Conservation (phyloP, 2,329 filamentous ascomycete genomes). For the Bipolaris oryzae region DNA sequence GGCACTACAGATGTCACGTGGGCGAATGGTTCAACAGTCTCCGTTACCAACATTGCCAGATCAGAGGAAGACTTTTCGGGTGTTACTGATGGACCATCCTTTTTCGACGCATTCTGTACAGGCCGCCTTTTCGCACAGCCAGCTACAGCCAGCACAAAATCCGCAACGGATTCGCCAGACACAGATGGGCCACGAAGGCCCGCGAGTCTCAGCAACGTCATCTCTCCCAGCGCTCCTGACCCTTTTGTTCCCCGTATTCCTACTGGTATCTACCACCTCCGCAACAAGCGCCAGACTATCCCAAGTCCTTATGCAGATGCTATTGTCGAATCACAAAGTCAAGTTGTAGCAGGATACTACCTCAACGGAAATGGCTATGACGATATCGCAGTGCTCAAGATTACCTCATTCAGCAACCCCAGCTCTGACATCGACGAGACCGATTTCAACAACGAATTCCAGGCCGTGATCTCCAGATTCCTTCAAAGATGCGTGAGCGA, state of each 20-base stretch:
- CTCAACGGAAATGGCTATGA: slow-evolving; percentile 43
- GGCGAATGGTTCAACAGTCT: slow-evolving; percentile 34
- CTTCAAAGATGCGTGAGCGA: slow-evolving; percentile 52
- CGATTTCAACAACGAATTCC: slow-evolving; percentile 32
- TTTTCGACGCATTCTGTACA: slow-evolving; percentile 46
- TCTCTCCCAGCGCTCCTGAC: slow-evolving; percentile 17
- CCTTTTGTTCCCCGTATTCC: slow-evolving; percentile 32
- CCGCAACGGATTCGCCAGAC: neutral
- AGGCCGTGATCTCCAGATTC: slow-evolving; percentile 48
- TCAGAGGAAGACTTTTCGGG: slow-evolving; percentile 30
- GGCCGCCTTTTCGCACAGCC: slow-evolving; percentile 13
- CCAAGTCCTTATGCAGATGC: slow-evolving; percentile 16
- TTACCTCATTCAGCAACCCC: slow-evolving; percentile 47
- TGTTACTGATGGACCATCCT: slow-evolving; percentile 43
- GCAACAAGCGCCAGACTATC: slow-evolving; percentile 27
- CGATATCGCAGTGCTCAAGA: slow-evolving; percentile 52
- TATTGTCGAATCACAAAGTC: slow-evolving; percentile 23
- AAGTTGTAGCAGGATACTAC: slow-evolving; percentile 52
- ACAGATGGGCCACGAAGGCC: neutral
- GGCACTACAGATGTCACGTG: slow-evolving; percentile 37
- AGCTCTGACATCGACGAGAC: slow-evolving; percentile 14
- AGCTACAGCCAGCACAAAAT: slow-evolving; percentile 11
- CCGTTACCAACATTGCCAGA: slow-evolving; percentile 26
- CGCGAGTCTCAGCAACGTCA: neutral
- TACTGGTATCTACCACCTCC: slow-evolving; percentile 21